These are phyloP conservation scores for Entomortierella chlamydospora DNA, from an alignment of 192 early-diverging fungal species.

Conservation along the genomic window DNA sequence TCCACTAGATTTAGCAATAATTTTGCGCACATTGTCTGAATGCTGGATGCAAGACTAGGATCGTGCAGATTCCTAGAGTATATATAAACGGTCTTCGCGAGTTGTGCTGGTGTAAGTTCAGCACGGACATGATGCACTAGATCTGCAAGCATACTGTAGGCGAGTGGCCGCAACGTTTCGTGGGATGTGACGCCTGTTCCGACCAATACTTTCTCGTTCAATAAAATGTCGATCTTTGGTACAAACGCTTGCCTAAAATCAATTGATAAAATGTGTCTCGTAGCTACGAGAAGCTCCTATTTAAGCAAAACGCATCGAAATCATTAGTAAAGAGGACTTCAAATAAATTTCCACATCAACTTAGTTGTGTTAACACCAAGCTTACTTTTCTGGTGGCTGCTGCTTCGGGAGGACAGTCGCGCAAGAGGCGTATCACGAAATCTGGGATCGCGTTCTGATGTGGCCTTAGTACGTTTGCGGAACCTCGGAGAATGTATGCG, in stretches of 20 bases:
- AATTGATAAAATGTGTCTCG: constrained; percentile 93
- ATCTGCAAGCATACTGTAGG: constrained; percentile 96
- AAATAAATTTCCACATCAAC: too few relatives aligned
- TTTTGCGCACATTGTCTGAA: constrained; percentile 98
- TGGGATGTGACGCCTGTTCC: constrained; percentile 93
- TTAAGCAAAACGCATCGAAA: neutral
- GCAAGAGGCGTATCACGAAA: constrained; percentile 88
- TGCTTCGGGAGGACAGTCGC: constrained; percentile 94
- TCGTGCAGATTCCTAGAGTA: constrained; percentile 96
- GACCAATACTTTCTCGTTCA: constrained; percentile 94
- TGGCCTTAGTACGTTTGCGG: constrained; percentile 73
- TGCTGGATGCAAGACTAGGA: constrained; percentile 85
- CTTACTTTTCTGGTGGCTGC: constrained; percentile 89
- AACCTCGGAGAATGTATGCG: constrained; percentile 93
- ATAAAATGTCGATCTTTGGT: constrained; percentile 88
- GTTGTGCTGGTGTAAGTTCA: constrained; percentile 83
- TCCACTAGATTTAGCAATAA: constrained; percentile 93
- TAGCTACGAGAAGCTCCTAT: constrained; percentile 93
- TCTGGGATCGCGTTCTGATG: constrained; percentile 88
- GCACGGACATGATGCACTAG: constrained; percentile 94
- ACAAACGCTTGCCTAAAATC: constrained; percentile 92
- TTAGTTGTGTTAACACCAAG: neutral
- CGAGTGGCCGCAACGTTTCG: constrained; percentile 91
- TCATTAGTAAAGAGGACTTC: neutral
- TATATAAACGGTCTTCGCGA: constrained; percentile 87